A percentile compares a stretch with the other conserved stretches of the same genome.
Evolutionary conservation across 108 stramenopile genomes (phyloP).

Genomic region (Poteriospumella lacustris): DNA sequence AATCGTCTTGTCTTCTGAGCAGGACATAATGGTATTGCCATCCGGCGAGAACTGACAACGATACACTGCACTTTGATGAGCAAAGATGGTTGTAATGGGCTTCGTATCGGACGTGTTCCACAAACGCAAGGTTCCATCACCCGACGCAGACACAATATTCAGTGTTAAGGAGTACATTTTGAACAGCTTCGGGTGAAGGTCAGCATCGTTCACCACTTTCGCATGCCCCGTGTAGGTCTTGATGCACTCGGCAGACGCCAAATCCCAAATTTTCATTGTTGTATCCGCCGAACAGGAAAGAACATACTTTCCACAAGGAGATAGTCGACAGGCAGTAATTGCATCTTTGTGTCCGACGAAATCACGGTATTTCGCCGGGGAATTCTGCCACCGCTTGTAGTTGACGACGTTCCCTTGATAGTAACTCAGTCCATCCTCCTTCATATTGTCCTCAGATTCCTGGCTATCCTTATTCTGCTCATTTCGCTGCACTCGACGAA

Average conservation of each 20-base stretch:
- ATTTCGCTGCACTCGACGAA: background rate
- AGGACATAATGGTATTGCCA: constrained; percentile 14
- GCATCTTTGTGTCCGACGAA: constrained; percentile 14
- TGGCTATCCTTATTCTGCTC: background rate
- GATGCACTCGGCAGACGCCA: constrained; percentile 1
- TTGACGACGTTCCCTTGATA: background rate
- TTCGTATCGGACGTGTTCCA: background rate
- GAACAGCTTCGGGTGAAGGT: background rate
- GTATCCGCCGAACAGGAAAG: constrained; percentile 24
- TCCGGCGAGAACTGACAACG: background rate
- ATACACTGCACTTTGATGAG: constrained; percentile 3
- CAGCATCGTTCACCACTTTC: constrained; percentile 14
- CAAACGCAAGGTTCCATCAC: constrained; percentile 3
- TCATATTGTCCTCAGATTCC: background rate
- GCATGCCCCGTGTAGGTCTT: constrained; percentile 9
- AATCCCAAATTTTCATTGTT: constrained; percentile 10
- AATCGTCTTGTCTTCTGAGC: constrained; percentile 21
- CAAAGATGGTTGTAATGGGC: background rate
- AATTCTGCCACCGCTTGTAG: constrained; percentile 6
- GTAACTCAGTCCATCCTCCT: constrained; percentile 13
- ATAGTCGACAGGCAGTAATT: background rate
- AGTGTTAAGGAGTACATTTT: background rate
- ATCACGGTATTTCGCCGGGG: constrained; percentile 20
- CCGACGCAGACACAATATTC: background rate
- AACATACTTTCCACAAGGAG: constrained; percentile 6